A percentile compares a stretch with the other conserved stretches of the same genome.
phyloP scores from a whole-genome alignment of 2,329 filamentous ascomycete species.

The Zasmidium citrigriseum region DNA sequence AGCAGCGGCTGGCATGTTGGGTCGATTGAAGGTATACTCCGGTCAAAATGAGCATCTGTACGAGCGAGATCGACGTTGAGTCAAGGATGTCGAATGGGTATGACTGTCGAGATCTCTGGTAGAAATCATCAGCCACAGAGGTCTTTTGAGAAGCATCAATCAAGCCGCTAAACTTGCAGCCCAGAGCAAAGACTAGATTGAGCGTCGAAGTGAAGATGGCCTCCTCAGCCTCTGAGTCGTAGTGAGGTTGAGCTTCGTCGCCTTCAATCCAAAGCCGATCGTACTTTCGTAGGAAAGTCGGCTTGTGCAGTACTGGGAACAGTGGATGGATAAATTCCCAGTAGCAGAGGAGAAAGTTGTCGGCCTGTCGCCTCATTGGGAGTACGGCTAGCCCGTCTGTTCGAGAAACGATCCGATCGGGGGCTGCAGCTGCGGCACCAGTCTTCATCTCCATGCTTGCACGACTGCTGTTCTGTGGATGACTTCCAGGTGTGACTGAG shows the following conservation, averaged over 20 bases:
- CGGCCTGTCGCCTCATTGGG: constrained; percentile 26
- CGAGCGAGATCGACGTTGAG: constrained; percentile 24
- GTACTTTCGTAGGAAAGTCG: constrained; percentile 27
- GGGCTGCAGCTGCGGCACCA: constrained; percentile 10
- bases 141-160: constrained; percentile 25
- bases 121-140: constrained; percentile 29
- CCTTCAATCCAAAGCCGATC: constrained; percentile 24
- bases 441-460: constrained; percentile 11
- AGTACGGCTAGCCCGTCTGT: constrained; percentile 24
- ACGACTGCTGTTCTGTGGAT: neutral
- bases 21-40: constrained; percentile 29
- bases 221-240: constrained; percentile 25
- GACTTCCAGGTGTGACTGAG: constrained; percentile 13
- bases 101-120: constrained; percentile 27
- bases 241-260: constrained; percentile 4
- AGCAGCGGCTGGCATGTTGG: constrained; percentile 28
- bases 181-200: constrained; percentile 29
- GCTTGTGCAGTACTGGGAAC: constrained; percentile 29
- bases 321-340: constrained; percentile 31
- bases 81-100: constrained; percentile 29
- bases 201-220: constrained; percentile 26
- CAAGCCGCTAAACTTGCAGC: constrained; percentile 27
- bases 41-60: constrained; percentile 28
- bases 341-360: constrained; percentile 28
- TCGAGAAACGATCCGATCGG: constrained; percentile 17